A percentile compares a stretch with the other conserved stretches of the same genome.
These are phyloP conservation scores for Leishmania guyanensis DNA, from an alignment of 208 protist genomes.

Conservation along the genomic window DNA sequence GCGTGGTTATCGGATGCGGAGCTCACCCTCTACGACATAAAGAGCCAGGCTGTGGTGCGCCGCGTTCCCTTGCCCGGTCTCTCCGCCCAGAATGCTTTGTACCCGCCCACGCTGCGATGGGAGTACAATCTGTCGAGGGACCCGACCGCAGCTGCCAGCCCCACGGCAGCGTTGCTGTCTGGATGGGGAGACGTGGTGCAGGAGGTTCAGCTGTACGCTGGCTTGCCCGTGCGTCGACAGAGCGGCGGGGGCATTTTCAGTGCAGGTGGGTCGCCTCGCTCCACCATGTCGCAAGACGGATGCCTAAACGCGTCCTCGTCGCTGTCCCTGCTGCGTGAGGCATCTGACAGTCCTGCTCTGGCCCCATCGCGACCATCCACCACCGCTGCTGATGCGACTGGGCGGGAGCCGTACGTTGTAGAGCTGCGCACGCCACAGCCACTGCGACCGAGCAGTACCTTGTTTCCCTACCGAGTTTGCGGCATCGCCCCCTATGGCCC, in stretches of 20 bases:
- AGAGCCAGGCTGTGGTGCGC: constrained; percentile 33
- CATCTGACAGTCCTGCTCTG: background rate
- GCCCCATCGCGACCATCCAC: background rate
- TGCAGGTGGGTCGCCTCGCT: background rate
- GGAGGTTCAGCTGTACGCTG: constrained; percentile 35
- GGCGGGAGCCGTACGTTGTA: constrained; percentile 4
- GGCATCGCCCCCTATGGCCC: constrained; percentile 63
- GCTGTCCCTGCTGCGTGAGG: background rate
- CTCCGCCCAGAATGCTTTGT: constrained; percentile 40
- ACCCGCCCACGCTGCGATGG: constrained; percentile 62
- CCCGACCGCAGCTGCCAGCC: background rate
- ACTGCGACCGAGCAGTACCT: constrained; percentile 25
- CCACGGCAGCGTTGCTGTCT: constrained; percentile 38
- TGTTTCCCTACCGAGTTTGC: constrained; percentile 61
- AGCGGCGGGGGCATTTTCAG: background rate
- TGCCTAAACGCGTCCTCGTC: background rate
- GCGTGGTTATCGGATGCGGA: constrained; percentile 70
- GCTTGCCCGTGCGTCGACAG: background rate
- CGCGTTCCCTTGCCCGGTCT: constrained; percentile 17
- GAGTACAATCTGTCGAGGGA: constrained; percentile 21
- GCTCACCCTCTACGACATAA: constrained; percentile 59
- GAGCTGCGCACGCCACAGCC: constrained; percentile 20
- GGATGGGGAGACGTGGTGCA: constrained; percentile 78
- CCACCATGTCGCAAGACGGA: background rate
- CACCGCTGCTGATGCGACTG: background rate